These are phyloP conservation scores for Lodderomyces theae DNA, from an alignment of 1,139 yeast genomes.

Conservation along the genomic window DNA sequence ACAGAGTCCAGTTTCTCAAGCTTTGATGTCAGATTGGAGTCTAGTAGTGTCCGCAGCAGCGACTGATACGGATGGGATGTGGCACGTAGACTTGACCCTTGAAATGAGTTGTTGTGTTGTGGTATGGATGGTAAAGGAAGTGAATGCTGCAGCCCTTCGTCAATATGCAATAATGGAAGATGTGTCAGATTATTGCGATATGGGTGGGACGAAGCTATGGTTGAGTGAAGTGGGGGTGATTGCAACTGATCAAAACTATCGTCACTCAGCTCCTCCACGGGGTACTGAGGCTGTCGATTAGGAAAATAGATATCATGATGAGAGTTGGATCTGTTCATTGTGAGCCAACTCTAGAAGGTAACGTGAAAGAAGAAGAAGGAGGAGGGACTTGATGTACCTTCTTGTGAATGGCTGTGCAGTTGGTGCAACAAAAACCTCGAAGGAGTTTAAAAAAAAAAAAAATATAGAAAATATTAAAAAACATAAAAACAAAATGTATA, in stretches of 20 bases:
- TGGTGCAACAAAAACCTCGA: no score
- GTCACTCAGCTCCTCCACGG: neutral
- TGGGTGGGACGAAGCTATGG: neutral
- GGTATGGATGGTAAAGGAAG: neutral
- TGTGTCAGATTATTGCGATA: neutral
- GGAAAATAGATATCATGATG: neutral
- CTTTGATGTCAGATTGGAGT: neutral
- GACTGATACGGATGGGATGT: neutral
- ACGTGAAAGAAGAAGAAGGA: no score
- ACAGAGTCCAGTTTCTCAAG: neutral
- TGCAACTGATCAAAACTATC: slow-evolving; percentile 1
- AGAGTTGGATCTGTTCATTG: neutral
- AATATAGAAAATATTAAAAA: no score
- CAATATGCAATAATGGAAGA: neutral
- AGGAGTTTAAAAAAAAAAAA: no score
- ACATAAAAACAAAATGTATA: no score
- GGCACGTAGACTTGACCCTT: neutral
- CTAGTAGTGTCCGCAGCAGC: slow-evolving; percentile 3
- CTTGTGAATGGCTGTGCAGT: no score
- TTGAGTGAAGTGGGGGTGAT: neutral
- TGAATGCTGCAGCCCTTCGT: neutral
- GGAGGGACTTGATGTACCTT: no score
- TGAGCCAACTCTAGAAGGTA: no score
- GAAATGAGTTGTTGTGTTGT: neutral
- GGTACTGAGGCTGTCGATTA: neutral